phyloP scores from a whole-genome alignment of 345 rosid species.

The Geranium brycei region DNA sequence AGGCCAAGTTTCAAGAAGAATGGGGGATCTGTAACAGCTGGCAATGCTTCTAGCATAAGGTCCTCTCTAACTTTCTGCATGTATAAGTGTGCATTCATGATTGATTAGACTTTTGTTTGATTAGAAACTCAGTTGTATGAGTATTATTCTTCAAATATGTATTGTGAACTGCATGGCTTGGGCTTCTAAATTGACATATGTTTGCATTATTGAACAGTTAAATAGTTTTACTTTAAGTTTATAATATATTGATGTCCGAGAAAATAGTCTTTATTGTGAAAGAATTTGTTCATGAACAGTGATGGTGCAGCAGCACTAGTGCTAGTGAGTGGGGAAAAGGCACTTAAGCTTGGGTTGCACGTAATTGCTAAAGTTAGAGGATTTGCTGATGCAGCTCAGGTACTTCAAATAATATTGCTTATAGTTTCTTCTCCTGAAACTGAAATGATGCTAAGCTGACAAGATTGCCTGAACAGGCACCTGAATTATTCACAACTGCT shows the following conservation, averaged over 20 bases:
- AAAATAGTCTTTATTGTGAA: not conserved
- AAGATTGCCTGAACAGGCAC: constrained; percentile 38
- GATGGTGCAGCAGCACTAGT: constrained; percentile 98
- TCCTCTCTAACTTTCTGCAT: constrained; percentile 11
- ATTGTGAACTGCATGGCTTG: not conserved
- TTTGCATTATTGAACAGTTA: not conserved
- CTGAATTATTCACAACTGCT: constrained; percentile 75
- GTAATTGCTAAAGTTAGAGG: constrained; percentile 79
- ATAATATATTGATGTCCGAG: not conserved
- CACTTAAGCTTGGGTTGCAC: constrained; percentile 56
- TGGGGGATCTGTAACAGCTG: constrained; percentile 90
- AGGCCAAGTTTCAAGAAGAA: constrained; percentile 74
- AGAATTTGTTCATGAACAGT: constrained; percentile 21
- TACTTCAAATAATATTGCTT: constrained; percentile 9
- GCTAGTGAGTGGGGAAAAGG: constrained; percentile 82
- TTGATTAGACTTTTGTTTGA: no score
- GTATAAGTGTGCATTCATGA: not conserved
- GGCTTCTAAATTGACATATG: not conserved
- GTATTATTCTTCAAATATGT: not conserved
- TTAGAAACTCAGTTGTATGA: not conserved
- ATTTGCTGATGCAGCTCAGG: constrained; percentile 94
- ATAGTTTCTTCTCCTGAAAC: not conserved
- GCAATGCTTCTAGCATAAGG: constrained; percentile 97
- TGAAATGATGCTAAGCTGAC: constrained; percentile 8
- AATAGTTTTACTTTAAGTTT: no score